A percentile compares a stretch with the other conserved stretches of the same genome.
Conservation (phyloP, 345 rosid genomes). For the Laguncularia racemosa region DNA sequence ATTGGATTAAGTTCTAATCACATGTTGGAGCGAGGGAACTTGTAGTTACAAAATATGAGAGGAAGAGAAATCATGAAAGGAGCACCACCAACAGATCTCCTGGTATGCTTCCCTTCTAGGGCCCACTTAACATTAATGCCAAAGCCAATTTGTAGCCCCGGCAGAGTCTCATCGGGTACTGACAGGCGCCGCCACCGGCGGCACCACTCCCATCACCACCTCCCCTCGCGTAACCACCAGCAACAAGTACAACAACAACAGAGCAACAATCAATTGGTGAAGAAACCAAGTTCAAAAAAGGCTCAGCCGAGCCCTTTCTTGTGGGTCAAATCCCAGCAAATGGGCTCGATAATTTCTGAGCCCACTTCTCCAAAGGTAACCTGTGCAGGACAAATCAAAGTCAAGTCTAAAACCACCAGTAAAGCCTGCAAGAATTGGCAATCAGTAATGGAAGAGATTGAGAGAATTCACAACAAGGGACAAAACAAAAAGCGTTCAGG, state of each 20-base stretch:
- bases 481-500: conserved; percentile 24
- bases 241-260: conserved; percentile 2
- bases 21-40: too few species aligned
- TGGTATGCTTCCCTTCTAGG: conserved; percentile 27
- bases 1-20: too few species aligned
- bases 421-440: conserved; percentile 33
- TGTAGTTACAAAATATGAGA: conserved; percentile 11
- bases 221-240: background rate
- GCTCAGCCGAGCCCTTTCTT: conserved; percentile 15
- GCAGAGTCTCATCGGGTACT: conserved; percentile 1
- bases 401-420: background rate
- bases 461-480: conserved; percentile 42
- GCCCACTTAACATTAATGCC: conserved; percentile 20
- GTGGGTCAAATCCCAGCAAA: conserved; percentile 16
- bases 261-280: conserved; percentile 5
- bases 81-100: conserved; percentile 22
- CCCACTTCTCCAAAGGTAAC: conserved; percentile 31
- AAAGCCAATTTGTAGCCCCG: conserved; percentile 19
- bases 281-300: conserved; percentile 9
- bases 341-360: conserved; percentile 14
- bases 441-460: conserved; percentile 69
- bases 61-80: conserved; percentile 17
- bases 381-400: conserved; percentile 27
- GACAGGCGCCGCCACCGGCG: conserved; percentile 7
- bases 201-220: too few species aligned